Evolutionary conservation across 83 land plant genomes (phyloP), one percentile per base, ranked within the genome.

Genomic region (Larix sibirica): DNA sequence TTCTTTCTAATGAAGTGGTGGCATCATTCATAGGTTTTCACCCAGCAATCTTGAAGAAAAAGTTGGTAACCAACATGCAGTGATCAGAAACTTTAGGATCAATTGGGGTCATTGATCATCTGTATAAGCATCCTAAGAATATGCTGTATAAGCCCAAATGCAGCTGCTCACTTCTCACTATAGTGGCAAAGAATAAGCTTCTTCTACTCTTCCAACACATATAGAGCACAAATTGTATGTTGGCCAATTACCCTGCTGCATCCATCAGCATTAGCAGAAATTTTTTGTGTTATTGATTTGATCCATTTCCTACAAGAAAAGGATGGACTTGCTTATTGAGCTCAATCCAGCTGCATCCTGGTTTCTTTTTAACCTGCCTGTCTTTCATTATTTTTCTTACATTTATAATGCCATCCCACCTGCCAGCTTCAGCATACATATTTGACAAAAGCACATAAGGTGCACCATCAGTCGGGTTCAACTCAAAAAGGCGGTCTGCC

Each of bases 181-280:
- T 77, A 12, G 18, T 24, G 12, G 62, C 1, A 23, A 2, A 23
- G 18, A 77, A 26, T 24, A 26, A 16, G 33, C 28, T 77, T 56
- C 62, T 77, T 77, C 20, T 77, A 28, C 31, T 77, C 62, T n/a
- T 54, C 79, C 79, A 7, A 21, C 16, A 77, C 61, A 38, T 44
- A 44, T 50, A 50, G 62, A 77, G 23, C 26, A 50, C 33, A 77
- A 26, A 77, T 16, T 54, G 40, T 28, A 4, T 7, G 8, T 4
- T 26, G 36, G 62, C 28, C 1, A 47, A 38, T 23, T 76, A 47
- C 23, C 58, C 59, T 0, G 31, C 13, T 44, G 36, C 10, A 23
- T 77, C 20, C 31, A 77, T 50, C 20, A 17, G 18, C 36, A 20
- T 47, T 56, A 38, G 33, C 21, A 40, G 60, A 40, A 36, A 14